Evolutionary conservation across 208 protist genomes (phyloP).

Genomic region (Trichomonas tenax): DNA sequence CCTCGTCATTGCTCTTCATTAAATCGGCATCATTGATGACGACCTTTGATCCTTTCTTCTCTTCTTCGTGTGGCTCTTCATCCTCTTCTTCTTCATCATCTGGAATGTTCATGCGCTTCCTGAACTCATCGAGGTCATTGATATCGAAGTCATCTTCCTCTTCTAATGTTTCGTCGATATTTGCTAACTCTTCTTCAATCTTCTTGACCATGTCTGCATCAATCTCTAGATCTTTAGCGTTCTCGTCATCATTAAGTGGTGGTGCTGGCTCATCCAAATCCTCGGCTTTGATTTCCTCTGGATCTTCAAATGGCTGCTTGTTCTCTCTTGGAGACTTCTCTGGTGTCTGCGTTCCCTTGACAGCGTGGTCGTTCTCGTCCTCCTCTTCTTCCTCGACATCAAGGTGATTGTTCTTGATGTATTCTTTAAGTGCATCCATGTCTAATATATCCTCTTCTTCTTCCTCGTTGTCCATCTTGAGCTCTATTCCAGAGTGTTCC

Average conservation of each 20-base stretch:
- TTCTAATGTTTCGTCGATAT: neutral
- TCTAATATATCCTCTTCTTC: neutral
- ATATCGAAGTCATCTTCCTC: neutral
- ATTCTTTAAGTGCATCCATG: neutral
- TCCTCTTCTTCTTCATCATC: neutral
- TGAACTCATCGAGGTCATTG: neutral
- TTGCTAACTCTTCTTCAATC: neutral
- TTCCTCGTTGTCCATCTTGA: neutral
- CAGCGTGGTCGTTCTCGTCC: neutral
- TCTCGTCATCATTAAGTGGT: neutral
- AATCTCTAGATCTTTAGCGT: neutral
- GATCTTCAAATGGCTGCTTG: too few relatives aligned
- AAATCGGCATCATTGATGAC: neutral
- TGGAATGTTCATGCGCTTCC: neutral
- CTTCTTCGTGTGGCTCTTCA: neutral
- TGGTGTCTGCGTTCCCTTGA: neutral
- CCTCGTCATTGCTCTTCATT: neutral
- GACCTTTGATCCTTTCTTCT: neutral
- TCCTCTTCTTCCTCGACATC: neutral
- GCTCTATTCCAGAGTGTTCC: neutral
- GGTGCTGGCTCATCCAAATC: too few relatives aligned
- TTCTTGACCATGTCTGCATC: neutral
- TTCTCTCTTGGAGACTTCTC: neutral
- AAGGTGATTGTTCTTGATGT: too few relatives aligned
- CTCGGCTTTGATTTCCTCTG: neutral